These are phyloP conservation scores for Neofusicoccum sp. DNA, from an alignment of 2,329 filamentous ascomycete genomes.

Conservation along the genomic window DNA sequence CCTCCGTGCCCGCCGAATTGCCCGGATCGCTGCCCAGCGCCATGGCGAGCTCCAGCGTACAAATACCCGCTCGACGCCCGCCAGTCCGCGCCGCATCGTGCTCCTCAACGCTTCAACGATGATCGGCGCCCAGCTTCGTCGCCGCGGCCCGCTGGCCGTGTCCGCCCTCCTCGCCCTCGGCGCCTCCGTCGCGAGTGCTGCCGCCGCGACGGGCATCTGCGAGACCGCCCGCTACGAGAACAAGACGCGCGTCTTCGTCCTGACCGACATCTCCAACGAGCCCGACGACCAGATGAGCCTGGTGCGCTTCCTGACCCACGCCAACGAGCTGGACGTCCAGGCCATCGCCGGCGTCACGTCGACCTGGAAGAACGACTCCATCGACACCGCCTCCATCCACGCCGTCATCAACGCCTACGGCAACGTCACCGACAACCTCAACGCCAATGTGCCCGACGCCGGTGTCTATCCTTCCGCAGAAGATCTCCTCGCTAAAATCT, in stretches of 20 bases:
- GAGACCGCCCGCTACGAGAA: conserved; percentile 6
- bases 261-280: conserved; percentile 25
- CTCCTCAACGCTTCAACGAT: background rate
- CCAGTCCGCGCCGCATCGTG: background rate
- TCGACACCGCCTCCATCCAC: conserved; percentile 23
- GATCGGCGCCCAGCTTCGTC: background rate
- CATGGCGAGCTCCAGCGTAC: background rate
- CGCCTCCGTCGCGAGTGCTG: background rate
- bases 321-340: conserved; percentile 24
- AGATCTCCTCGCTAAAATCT: conserved; percentile 18
- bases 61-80: background rate
- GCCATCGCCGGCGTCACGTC: conserved; percentile 24
- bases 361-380: conserved; percentile 22
- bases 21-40: background rate
- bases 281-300: conserved; percentile 25
- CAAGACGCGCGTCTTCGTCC: conserved; percentile 21
- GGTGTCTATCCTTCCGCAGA: conserved; percentile 26
- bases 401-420: conserved; percentile 30
- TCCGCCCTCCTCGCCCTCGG: conserved; percentile 2
- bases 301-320: conserved; percentile 23
- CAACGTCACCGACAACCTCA: conserved; percentile 42
- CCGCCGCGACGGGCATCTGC: background rate
- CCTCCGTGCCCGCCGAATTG: background rate
- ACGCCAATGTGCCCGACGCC: conserved; percentile 34
- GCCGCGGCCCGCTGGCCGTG: background rate